Evolutionary conservation across 352 stramenopile genomes (phyloP).

Genomic region (Pilasporangium apinafurcum): DNA sequence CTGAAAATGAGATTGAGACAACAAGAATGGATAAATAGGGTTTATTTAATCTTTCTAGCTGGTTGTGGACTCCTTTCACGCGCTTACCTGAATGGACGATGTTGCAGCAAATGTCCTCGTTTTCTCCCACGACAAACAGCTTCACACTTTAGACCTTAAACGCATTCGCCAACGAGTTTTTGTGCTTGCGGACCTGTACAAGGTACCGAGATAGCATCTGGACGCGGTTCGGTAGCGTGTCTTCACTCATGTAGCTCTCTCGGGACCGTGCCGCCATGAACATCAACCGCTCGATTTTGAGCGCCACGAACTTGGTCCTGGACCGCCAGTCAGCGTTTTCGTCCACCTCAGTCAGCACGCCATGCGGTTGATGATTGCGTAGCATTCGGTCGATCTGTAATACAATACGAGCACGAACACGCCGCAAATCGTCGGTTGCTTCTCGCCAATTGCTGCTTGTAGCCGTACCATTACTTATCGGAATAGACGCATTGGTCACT

Average conservation of each 20-base stretch:
- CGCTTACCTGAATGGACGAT: no score
- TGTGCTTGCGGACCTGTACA: constrained; percentile 47
- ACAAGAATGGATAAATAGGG: no score
- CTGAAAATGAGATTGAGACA: no score
- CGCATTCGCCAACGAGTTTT: constrained; percentile 34
- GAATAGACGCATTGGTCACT: not conserved
- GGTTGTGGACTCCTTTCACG: no score
- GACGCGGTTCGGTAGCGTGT: constrained; percentile 37
- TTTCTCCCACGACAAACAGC: no score
- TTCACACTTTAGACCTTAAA: no score
- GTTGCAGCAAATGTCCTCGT: no score
- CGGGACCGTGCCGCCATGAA: constrained; percentile 41
- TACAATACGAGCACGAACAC: constrained; percentile 35
- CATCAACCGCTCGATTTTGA: constrained; percentile 63
- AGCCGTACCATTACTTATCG: not conserved
- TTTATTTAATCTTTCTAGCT: no score
- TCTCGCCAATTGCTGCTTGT: constrained; percentile 26
- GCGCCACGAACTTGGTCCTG: constrained; percentile 51
- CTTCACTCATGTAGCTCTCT: constrained; percentile 46
- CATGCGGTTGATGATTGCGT: constrained; percentile 47
- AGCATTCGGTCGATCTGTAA: constrained; percentile 56
- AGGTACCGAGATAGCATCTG: constrained; percentile 47
- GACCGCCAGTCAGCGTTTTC: constrained; percentile 55
- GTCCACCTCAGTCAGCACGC: constrained; percentile 49
- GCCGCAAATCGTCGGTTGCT: constrained; percentile 33